Evolutionary conservation across 768 basidiomycete species (phyloP).

Genomic region (Termitomyces sp.): DNA sequence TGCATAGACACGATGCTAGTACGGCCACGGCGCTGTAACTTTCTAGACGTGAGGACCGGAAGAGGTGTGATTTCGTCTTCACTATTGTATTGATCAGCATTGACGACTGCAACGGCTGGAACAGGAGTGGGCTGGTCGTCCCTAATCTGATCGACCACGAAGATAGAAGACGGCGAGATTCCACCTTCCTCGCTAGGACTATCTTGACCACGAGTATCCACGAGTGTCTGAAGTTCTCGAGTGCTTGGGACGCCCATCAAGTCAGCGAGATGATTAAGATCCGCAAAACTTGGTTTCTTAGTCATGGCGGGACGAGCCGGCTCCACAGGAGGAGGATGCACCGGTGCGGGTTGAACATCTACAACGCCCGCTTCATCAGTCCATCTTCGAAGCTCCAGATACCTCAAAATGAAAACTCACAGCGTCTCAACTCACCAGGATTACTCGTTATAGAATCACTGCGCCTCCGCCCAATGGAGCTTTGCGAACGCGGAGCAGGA

Average conservation of each 20-base stretch:
- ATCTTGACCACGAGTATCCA: neutral
- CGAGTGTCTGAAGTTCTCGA: slow-evolving; percentile 7
- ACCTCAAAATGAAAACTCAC: neutral
- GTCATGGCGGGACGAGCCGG: neutral
- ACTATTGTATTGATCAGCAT: neutral
- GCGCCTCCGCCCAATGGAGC: slow-evolving; percentile 7
- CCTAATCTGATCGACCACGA: neutral
- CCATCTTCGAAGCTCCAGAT: neutral
- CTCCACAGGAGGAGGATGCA: neutral
- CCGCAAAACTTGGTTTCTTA: slow-evolving; percentile 1
- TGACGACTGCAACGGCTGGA: neutral
- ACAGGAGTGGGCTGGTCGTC: slow-evolving; percentile 5
- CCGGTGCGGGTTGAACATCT: neutral
- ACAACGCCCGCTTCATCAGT: neutral
- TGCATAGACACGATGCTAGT: slow-evolving; percentile 44
- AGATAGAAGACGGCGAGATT: neutral
- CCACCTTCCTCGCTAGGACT: neutral
- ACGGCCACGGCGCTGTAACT: slow-evolving; percentile 30
- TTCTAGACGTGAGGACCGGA: slow-evolving; percentile 21
- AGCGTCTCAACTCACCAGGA: neutral
- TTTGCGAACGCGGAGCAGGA: neutral
- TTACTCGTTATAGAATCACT: slow-evolving; percentile 6
- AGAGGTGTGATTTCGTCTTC: slow-evolving; percentile 27
- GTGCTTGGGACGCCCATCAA: slow-evolving; percentile 12
- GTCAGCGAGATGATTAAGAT: slow-evolving; percentile 12